These are phyloP conservation scores for Babesia gibsoni DNA, from an alignment of 169 alveolate genomes.

Conservation along the genomic window DNA sequence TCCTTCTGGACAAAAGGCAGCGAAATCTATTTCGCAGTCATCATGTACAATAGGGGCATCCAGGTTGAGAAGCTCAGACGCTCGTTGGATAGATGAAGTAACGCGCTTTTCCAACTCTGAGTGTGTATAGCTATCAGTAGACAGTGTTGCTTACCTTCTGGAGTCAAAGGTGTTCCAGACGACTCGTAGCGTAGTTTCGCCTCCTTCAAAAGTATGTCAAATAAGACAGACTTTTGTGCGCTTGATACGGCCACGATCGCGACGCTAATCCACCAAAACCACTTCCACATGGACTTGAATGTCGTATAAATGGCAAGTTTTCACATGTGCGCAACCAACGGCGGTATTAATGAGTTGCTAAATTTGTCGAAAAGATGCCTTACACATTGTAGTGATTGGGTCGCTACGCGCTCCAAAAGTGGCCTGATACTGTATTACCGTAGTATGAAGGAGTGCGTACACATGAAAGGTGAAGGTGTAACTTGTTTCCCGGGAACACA, in stretches of 20 bases:
- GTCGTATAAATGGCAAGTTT: background rate
- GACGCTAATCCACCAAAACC: background rate
- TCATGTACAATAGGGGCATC: constrained; percentile 48
- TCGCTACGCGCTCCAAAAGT: too few species aligned
- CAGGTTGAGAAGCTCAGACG: constrained; percentile 51
- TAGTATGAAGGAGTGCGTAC: too few species aligned
- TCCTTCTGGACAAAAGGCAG: constrained; percentile 73
- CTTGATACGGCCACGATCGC: background rate
- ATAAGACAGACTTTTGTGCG: constrained; percentile 14
- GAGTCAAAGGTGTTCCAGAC: background rate
- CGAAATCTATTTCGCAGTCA: constrained; percentile 65
- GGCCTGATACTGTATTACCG: too few species aligned
- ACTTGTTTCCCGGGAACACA: background rate
- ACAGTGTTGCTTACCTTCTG: background rate
- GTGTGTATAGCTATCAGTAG: background rate
- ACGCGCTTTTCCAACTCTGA: constrained; percentile 59
- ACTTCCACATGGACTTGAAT: background rate
- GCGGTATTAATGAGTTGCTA: background rate
- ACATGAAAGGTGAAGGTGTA: too few species aligned
- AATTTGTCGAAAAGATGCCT: background rate
- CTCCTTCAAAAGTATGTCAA: constrained; percentile 19
- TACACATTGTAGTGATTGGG: too few species aligned
- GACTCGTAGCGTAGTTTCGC: background rate
- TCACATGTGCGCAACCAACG: background rate
- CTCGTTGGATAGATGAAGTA: constrained; percentile 44